phyloP scores from a whole-genome alignment of 768 basidiomycete genomes.

The Xerocomellus intermedius region DNA sequence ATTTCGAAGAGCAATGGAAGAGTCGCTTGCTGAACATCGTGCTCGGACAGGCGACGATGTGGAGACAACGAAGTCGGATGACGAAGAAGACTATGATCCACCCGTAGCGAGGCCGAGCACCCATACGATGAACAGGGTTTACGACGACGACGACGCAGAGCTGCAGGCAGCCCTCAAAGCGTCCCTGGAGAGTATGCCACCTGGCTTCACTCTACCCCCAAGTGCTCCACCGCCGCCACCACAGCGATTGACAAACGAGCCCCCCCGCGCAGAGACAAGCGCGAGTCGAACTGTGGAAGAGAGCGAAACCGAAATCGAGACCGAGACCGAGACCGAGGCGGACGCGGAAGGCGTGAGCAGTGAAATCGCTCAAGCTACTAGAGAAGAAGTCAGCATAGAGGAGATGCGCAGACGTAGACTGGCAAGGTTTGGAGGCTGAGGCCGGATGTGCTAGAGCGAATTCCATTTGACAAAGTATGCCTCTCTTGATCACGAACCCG shows the following conservation, averaged over 20 bases:
- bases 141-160: constrained; percentile 86
- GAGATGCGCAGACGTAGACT: constrained; percentile 64
- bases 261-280: background rate
- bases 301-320: constrained; percentile 33
- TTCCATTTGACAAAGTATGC: background rate
- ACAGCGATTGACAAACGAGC: constrained; percentile 16
- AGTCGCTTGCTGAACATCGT: constrained; percentile 22
- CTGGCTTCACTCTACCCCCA: constrained; percentile 45
- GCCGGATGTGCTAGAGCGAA: background rate
- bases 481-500: background rate
- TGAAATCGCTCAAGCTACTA: constrained; percentile 10
- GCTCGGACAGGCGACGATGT: constrained; percentile 20
- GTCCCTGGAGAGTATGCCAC: constrained; percentile 66
- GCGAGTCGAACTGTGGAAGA: constrained; percentile 15
- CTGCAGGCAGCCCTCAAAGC: constrained; percentile 86
- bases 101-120: background rate
- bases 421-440: constrained; percentile 59
- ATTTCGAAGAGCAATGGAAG: constrained; percentile 42
- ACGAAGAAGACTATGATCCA: constrained; percentile 20
- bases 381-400: constrained; percentile 51
- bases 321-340: constrained; percentile 38
- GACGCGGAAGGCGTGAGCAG: constrained; percentile 18
- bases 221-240: constrained; percentile 9
- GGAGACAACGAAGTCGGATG: constrained; percentile 20
- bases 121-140: constrained; percentile 42